Percentiles rank a stretch among this genome's conserved stretches.
Conservation (phyloP, 768 basidiomycete species). For the Punctularia strigosozonata region DNA sequence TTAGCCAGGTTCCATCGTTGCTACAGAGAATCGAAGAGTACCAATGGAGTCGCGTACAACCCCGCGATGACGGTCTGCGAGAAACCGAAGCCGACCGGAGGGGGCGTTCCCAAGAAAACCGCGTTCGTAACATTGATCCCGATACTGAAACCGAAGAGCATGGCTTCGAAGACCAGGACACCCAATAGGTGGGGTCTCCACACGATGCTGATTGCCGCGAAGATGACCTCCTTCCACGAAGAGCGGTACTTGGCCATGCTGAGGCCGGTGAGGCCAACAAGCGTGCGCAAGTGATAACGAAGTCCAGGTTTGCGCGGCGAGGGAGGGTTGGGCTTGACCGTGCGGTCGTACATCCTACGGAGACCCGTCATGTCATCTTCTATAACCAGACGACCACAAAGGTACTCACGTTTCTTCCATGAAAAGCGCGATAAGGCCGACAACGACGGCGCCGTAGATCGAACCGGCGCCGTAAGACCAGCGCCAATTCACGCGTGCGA, state of each 20-base stretch:
- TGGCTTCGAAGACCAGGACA: constrained; percentile 41
- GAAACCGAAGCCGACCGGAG: constrained; percentile 42
- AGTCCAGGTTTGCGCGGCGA: constrained; percentile 29
- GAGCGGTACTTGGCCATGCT: constrained; percentile 46
- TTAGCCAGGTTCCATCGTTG: background rate
- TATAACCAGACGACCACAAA: background rate
- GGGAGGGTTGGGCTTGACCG: constrained; percentile 35
- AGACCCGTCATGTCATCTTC: constrained; percentile 1
- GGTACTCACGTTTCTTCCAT: constrained; percentile 51
- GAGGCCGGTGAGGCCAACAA: constrained; percentile 51
- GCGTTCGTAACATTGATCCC: constrained; percentile 59
- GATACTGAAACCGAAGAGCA: constrained; percentile 53
- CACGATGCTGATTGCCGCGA: constrained; percentile 36
- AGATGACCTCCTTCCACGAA: constrained; percentile 33
- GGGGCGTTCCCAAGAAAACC: constrained; percentile 47
- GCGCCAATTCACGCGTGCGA: constrained; percentile 45
- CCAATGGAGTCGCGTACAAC: constrained; percentile 44
- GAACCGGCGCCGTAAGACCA: constrained; percentile 61
- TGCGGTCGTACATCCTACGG: constrained; percentile 54
- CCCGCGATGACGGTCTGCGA: constrained; percentile 38
- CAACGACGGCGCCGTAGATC: constrained; percentile 43
- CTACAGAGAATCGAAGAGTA: background rate
- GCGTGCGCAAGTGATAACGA: constrained; percentile 41
- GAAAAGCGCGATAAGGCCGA: constrained; percentile 45
- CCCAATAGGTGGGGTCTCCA: constrained; percentile 53